Evolutionary conservation across 2,329 filamentous ascomycete genomes (phyloP).

Genomic region (Stagonosporopsis vannaccii): DNA sequence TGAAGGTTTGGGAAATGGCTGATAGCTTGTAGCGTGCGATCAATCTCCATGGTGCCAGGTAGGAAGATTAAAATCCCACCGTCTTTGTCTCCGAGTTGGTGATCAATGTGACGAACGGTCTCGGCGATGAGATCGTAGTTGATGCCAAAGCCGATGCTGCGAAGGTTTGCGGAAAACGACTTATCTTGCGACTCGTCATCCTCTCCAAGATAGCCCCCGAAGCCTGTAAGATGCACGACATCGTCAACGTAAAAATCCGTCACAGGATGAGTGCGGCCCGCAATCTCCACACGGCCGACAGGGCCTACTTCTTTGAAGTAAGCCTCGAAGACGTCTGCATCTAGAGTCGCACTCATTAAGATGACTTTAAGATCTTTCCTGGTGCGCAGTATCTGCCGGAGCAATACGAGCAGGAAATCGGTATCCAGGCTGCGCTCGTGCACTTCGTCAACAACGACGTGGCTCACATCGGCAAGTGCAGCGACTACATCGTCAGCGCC

Average conservation of each 20-base stretch:
- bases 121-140: slow-evolving; percentile 88
- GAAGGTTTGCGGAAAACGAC: slow-evolving; percentile 51
- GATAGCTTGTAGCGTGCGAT: slow-evolving; percentile 75
- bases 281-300: slow-evolving; percentile 85
- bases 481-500: slow-evolving; percentile 79
- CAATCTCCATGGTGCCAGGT: slow-evolving; percentile 91
- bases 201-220: slow-evolving; percentile 58
- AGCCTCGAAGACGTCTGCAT: slow-evolving; percentile 81
- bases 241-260: slow-evolving; percentile 91
- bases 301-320: slow-evolving; percentile 78
- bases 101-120: slow-evolving; percentile 82
- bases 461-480: slow-evolving; percentile 87
- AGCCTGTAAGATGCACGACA: slow-evolving; percentile 80
- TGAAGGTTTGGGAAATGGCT: slow-evolving; percentile 71
- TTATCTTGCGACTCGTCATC: slow-evolving; percentile 61
- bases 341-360: slow-evolving; percentile 94
- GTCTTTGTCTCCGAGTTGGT: slow-evolving; percentile 72
- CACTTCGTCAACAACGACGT: slow-evolving; percentile 95
- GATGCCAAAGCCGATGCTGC: slow-evolving; percentile 73
- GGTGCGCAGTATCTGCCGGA: slow-evolving; percentile 79
- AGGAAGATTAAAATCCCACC: slow-evolving; percentile 96
- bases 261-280: slow-evolving; percentile 88
- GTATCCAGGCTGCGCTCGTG: slow-evolving; percentile 95
- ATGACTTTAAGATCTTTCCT: slow-evolving; percentile 86
- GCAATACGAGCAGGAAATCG: slow-evolving; percentile 87